Evolutionary conservation across 2,329 filamentous ascomycete genomes (phyloP).

Genomic region (Paracamarosporium sp.): DNA sequence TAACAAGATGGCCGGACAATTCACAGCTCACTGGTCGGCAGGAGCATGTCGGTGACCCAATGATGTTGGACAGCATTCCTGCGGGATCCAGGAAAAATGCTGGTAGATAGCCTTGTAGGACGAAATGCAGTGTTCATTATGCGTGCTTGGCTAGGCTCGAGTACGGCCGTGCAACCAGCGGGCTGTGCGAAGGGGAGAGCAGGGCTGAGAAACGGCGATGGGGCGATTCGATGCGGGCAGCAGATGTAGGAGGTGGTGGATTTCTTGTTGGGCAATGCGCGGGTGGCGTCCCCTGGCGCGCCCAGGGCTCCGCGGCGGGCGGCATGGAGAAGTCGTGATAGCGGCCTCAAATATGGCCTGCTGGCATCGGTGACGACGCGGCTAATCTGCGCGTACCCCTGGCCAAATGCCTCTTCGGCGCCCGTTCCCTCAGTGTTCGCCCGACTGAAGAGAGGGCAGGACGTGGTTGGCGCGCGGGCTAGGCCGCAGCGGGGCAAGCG

Average conservation of each 20-base stretch:
- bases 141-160: not conserved
- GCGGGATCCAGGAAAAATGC: not conserved
- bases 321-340: not conserved
- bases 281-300: not conserved
- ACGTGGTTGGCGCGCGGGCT: not conserved
- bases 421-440: constrained; percentile 8
- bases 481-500: not conserved
- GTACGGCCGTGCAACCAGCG: not conserved
- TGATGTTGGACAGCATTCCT: not conserved
- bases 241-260: not conserved
- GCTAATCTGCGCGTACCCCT: constrained; percentile 6
- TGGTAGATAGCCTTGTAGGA: not conserved
- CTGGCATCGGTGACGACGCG: not conserved
- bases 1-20: no score
- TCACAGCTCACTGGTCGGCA: not conserved
- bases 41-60: not conserved
- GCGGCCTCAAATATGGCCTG: not conserved
- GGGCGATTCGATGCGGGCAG: not conserved
- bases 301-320: not conserved
- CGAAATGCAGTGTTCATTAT: constrained; percentile 5
- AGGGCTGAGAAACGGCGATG: constrained; percentile 1
- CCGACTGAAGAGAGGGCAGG: not conserved
- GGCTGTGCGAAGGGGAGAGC: not conserved
- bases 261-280: not conserved
- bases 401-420: constrained; percentile 2